Base-by-base conservation (phyloP, 2,329 filamentous ascomycete species). In the Colletotrichum agaves region DNA sequence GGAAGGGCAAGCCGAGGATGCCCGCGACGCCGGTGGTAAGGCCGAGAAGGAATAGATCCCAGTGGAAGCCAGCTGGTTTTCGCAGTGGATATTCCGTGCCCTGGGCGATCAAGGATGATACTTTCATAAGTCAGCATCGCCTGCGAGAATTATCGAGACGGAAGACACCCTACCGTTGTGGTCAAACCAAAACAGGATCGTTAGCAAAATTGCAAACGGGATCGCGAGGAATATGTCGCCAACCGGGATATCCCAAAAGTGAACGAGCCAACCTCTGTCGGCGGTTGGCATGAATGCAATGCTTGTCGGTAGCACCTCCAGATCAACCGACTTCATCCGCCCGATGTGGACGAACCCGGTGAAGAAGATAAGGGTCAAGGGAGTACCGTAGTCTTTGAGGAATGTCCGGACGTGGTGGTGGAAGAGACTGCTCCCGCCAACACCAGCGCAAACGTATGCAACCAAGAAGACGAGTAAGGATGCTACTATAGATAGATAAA, bases 291-390 rank as follows among this genome's bases (percentile, higher is more conserved):
- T 89, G 81, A 97, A 97, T 0, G 93, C 88, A 64, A 87, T 89
- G 70, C 89, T 89, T 0, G 90, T 95, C 0, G 93, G 93, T 31
- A 97, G 82, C 8, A 85, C 89, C 69, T 91, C 87, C 10, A 97
- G 81, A 19, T 88, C 76, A 2, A 97, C 86, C 44, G 85, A 79
- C n/a, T 81, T 81, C 92, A 97, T 95, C 73, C 92, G 90, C 7
- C 93, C 93, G 70, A 97, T 88, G 77, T 96, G 92, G 1, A 96
- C 91, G 74, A 97, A 97, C 0, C 93, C 93, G 0, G 93, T 94
- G 77, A 97, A 97, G 83, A 97, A 97, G 68, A 97, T 81, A 61
- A 94, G 87, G 0, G 91, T 93, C 69, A 95, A 81, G 0, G 93
- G 93, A 0, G 93, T 97, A 59, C 93, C 93, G 75, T 97, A 97